Percentiles rank a stretch among this genome's conserved stretches.
These are phyloP conservation scores for Apiospora aurea DNA, from an alignment of 2,329 filamentous ascomycete genomes.

Conservation along the genomic window DNA sequence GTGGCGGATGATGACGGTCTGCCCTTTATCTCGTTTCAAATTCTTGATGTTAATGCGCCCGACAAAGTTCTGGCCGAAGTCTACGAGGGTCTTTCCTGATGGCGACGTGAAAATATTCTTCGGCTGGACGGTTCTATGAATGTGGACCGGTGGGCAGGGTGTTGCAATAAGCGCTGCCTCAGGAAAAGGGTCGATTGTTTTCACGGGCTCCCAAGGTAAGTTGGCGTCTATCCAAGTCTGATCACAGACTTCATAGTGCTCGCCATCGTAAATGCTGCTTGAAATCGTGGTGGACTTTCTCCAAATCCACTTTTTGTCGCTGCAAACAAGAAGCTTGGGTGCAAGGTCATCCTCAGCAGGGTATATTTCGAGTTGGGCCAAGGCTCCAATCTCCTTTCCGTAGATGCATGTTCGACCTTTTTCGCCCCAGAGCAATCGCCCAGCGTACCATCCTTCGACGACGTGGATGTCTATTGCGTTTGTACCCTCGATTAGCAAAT, in stretches of 20 bases:
- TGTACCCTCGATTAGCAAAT: constrained; percentile 43
- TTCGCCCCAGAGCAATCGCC: constrained; percentile 44
- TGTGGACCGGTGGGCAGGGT: constrained; percentile 43
- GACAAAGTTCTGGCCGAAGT: constrained; percentile 58
- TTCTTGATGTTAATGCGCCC: constrained; percentile 37
- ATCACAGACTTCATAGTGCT: constrained; percentile 47
- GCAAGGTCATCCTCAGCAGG: constrained; percentile 24
- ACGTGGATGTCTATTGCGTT: constrained; percentile 57
- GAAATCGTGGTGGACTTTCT: constrained; percentile 45
- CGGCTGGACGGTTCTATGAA: constrained; percentile 36
- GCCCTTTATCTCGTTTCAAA: constrained; percentile 41
- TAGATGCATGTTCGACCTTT: constrained; percentile 39
- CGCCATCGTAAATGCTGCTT: constrained; percentile 47
- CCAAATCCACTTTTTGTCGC: constrained; percentile 49
- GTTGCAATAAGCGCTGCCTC: constrained; percentile 38
- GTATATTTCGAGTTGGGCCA: constrained; percentile 40
- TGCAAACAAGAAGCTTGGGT: constrained; percentile 35
- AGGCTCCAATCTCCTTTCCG: constrained; percentile 41
- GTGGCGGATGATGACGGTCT: constrained; percentile 55
- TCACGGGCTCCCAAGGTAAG: constrained; percentile 40
- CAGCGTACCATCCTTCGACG: constrained; percentile 59
- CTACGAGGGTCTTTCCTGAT: constrained; percentile 55
- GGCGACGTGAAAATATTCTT: constrained; percentile 40
- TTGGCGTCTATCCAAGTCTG: constrained; percentile 42
- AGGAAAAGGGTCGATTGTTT: constrained; percentile 31